Evolutionary conservation across 2,329 filamentous ascomycete genomes (phyloP).

Genomic region (Fusarium aywerte): DNA sequence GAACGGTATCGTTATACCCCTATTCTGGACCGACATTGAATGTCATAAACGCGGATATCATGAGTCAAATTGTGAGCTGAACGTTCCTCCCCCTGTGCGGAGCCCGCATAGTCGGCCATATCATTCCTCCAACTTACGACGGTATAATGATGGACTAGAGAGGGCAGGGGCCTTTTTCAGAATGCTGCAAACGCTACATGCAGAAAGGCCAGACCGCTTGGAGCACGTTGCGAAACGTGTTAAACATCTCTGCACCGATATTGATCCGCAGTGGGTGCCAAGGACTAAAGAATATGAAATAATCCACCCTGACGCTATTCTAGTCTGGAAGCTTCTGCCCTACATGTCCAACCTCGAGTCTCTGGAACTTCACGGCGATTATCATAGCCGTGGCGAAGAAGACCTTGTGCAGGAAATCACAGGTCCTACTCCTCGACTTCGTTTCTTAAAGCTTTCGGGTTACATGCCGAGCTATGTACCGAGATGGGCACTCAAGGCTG

Average conservation of each 20-base stretch:
- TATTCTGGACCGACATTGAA: conserved; percentile 34
- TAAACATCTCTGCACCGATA: conserved; percentile 4
- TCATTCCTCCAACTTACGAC: neutral
- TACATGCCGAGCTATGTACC: conserved; percentile 20
- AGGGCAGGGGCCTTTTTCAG: conserved; percentile 13
- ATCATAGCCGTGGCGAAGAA: fast-evolving
- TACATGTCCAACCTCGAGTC: conserved; percentile 24
- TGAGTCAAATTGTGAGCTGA: neutral
- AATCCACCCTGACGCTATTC: neutral
- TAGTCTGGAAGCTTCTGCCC: conserved; percentile 24
- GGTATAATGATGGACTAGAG: fast-evolving
- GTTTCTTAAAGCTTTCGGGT: conserved; percentile 20
- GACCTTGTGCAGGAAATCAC: neutral
- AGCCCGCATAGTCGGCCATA: neutral
- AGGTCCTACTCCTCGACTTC: neutral
- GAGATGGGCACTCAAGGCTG: conserved; percentile 10
- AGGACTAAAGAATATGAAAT: fast-evolving
- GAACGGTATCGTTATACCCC: neutral
- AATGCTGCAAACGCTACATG: neutral
- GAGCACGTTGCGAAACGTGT: neutral
- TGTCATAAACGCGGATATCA: conserved; percentile 24
- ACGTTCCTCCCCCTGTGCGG: conserved; percentile 4
- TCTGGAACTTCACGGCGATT: conserved; percentile 15
- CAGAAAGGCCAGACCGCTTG: neutral
- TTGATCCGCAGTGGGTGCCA: neutral